These are phyloP conservation scores for Starmerella kuoi DNA, from an alignment of 805 yeast species.

Conservation along the genomic window DNA sequence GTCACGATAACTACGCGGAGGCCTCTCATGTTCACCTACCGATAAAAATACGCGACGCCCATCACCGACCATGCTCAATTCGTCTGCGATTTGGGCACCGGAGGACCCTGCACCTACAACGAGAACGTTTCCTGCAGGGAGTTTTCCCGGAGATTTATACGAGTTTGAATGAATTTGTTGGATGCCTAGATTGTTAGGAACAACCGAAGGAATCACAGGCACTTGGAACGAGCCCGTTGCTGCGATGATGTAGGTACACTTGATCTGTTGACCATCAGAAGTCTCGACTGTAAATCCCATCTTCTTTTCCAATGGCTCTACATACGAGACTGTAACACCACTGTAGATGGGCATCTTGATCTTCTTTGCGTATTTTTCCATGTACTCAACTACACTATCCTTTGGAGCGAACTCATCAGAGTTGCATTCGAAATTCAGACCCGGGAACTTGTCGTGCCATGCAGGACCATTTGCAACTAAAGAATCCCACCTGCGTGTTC, in stretches of 20 bases:
- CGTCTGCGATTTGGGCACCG: conserved; percentile 21
- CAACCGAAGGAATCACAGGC: conserved; percentile 14
- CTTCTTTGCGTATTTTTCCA: conserved; percentile 11
- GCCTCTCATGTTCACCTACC: conserved; percentile 19
- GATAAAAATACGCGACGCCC: conserved; percentile 9
- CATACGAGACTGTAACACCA: conserved; percentile 6
- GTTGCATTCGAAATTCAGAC: conserved; percentile 7
- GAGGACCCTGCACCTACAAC: conserved; percentile 20
- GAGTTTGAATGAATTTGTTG: conserved; percentile 16
- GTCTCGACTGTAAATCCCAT: conserved; percentile 13
- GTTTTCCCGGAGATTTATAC: conserved; percentile 12
- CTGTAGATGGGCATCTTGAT: conserved; percentile 13
- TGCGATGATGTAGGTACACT: conserved; percentile 8
- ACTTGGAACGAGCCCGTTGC: conserved; percentile 20
- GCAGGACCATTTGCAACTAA: conserved; percentile 20
- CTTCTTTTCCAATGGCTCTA: neutral
- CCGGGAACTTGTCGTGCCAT: conserved; percentile 20
- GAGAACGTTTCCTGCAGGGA: conserved; percentile 14
- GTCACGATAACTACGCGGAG: conserved; percentile 17
- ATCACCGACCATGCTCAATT: conserved; percentile 5
- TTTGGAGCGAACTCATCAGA: conserved; percentile 11
- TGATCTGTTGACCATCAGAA: neutral
- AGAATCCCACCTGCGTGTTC: conserved; percentile 19
- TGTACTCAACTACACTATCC: conserved; percentile 12
- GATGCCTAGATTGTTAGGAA: conserved; percentile 3